Evolutionary conservation across 768 basidiomycete genomes (phyloP).

Genomic region (Albatrellus ellisii): DNA sequence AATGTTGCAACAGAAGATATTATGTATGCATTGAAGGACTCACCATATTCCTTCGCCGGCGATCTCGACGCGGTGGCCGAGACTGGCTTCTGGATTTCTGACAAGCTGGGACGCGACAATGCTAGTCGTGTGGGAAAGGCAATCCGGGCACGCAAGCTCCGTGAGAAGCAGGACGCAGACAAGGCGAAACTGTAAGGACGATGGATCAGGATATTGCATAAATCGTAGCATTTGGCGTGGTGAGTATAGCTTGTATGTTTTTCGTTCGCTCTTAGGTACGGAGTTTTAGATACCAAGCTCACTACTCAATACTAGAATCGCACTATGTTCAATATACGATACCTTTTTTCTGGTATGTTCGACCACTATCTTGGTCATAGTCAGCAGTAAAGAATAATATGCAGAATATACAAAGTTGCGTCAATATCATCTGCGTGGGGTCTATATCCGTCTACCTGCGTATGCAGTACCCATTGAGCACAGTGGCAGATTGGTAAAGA

Average conservation of each 20-base stretch:
- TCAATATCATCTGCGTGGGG: no score
- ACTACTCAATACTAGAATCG: no score
- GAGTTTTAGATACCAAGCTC: no score
- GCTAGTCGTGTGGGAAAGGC: slow-evolving; percentile 72
- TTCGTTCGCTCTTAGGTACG: no score
- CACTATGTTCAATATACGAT: no score
- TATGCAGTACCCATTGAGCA: no score
- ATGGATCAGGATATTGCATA: not conserved
- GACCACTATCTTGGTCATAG: no score
- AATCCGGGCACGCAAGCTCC: slow-evolving; percentile 35
- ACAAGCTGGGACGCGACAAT: slow-evolving; percentile 49
- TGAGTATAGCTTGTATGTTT: not conserved
- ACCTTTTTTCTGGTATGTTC: no score
- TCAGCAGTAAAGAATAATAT: no score
- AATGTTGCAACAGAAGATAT: slow-evolving; percentile 93
- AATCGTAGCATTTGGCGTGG: not conserved
- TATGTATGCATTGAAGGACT: slow-evolving; percentile 65
- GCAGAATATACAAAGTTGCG: no score
- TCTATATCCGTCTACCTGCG: no score
- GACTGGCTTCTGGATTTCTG: slow-evolving; percentile 76
- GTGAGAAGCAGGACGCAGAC: slow-evolving; percentile 19
- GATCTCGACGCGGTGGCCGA: slow-evolving; percentile 60
- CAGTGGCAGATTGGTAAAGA: no score
- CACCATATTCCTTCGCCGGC: slow-evolving; percentile 41
- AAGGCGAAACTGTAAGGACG: slow-evolving; percentile 3